Base-by-base conservation (phyloP, 176 grass and related monocot genomes). In the Bromus sterilis region DNA sequence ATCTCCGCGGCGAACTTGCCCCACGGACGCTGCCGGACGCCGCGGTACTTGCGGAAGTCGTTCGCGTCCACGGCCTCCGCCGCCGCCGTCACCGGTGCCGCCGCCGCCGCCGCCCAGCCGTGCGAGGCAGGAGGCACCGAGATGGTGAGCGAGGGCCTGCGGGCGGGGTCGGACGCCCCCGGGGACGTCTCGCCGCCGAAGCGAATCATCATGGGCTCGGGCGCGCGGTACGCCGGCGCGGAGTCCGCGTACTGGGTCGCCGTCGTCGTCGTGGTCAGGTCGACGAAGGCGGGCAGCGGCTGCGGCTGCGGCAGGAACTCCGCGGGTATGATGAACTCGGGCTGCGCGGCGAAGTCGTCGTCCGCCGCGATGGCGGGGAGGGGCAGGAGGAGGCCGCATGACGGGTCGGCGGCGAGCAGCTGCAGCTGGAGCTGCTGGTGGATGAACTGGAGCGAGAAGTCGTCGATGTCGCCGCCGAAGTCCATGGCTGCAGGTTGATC, bases 1-100 rank as follows among this genome's bases (percentile, higher is more conserved):
- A 98, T 98, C 82, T 98, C 95, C 66, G 95, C 95, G 11, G 93
- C 93, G 43, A 82, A 98, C 86, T 93, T 98, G 6, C 95, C 95
- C 95, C 95, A 98, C 59, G 90, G 92, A 66, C 95, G 82, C 71
- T 85, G 90, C 46, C 93, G 79, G 64, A 98, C 95, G 25, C 95
- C 95, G 11, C 95, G 95, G 82, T 93, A 98, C 85, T 88, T 88
- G 7, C 84, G 84, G 80, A 80, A 88, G 28, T 89, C 89, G 42
- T 61, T 79, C 4, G 16, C 49, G 65, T 70, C 87, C 37, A 4
- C 8, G 34, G 53, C 78, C 2, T 20, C 44, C 4, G 37, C 46
- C 23, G 56, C 49, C 7, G 36, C 39, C 7, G 37, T 23, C 14
- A 46, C 16, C 12, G 21, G 64, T 5, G 20, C 40, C 8, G 20